Evolutionary conservation across 2,329 filamentous ascomycete species (phyloP).

Genomic region (Ophiostoma piceae): DNA sequence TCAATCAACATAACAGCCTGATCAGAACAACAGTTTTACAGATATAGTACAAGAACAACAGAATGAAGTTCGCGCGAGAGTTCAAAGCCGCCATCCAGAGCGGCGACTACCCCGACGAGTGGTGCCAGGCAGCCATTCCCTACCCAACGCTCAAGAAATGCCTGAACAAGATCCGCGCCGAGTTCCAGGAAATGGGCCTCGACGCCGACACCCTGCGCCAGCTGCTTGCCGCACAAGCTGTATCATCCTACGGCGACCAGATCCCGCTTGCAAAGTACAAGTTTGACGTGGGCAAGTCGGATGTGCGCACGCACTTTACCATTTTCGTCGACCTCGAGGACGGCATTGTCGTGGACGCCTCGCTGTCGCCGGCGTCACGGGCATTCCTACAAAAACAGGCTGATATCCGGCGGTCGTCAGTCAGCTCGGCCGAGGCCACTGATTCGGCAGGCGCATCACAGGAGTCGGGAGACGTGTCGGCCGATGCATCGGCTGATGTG

Average conservation of each 20-base stretch:
- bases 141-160: constrained; percentile 85
- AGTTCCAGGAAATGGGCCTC: constrained; percentile 66
- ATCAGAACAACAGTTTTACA: background rate
- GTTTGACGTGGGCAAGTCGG: constrained; percentile 38
- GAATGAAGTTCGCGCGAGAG: constrained; percentile 82
- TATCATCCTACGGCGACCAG: constrained; percentile 32
- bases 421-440: background rate
- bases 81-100: constrained; percentile 61
- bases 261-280: constrained; percentile 44
- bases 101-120: constrained; percentile 63
- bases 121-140: constrained; percentile 70
- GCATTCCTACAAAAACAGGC: constrained; percentile 58
- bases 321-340: constrained; percentile 63
- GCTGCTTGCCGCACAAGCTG: constrained; percentile 51
- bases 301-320: constrained; percentile 62
- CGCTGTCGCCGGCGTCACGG: constrained; percentile 59
- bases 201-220: constrained; percentile 64
- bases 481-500: background rate
- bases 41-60: background rate
- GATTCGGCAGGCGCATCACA: too few relatives aligned
- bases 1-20: background rate
- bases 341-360: constrained; percentile 63
- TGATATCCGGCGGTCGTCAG: constrained; percentile 18
- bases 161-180: constrained; percentile 70
- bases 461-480: background rate